phyloP scores from a whole-genome alignment of 371 early-diverging fungal species.

The Mucor circinelloides region DNA sequence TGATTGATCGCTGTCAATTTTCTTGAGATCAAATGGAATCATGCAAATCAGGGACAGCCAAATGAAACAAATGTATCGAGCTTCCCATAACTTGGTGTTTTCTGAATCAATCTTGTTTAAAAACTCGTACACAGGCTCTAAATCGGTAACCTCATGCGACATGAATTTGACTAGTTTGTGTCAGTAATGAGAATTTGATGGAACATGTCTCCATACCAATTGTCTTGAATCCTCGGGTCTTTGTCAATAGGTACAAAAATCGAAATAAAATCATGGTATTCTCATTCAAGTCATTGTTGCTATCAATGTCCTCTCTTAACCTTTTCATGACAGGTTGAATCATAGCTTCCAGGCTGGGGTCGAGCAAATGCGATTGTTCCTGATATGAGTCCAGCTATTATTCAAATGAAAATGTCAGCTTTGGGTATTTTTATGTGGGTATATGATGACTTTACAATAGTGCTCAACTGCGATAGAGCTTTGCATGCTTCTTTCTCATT shows the following conservation, averaged over 20 bases:
- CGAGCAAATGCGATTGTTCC: constrained; percentile 88
- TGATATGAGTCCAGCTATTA: constrained; percentile 75
- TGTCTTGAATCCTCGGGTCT: constrained; percentile 91
- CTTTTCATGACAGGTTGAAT: constrained; percentile 65
- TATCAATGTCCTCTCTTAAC: constrained; percentile 54
- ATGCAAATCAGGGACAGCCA: constrained; percentile 90
- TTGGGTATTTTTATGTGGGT: neutral
- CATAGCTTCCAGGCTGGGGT: constrained; percentile 79
- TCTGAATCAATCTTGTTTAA: constrained; percentile 38
- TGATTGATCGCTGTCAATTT: constrained; percentile 65
- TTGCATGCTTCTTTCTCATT: constrained; percentile 6
- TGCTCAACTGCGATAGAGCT: constrained; percentile 13
- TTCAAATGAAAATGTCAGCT: neutral
- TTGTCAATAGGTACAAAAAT: constrained; percentile 71
- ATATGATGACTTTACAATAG: neutral
- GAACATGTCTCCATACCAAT: constrained; percentile 45
- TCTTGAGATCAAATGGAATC: constrained; percentile 92
- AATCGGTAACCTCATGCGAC: constrained; percentile 86
- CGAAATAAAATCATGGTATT: constrained; percentile 47
- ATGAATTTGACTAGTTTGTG: constrained; percentile 73
- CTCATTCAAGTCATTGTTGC: neutral
- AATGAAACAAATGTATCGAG: constrained; percentile 75
- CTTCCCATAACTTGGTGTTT: constrained; percentile 62
- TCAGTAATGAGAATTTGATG: neutral
- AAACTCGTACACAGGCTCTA: constrained; percentile 81